Evolutionary conservation across 2,329 filamentous ascomycete species (phyloP), one percentile per base, ranked within the genome.

Genomic region (Neopestalotiopsis sp.): DNA sequence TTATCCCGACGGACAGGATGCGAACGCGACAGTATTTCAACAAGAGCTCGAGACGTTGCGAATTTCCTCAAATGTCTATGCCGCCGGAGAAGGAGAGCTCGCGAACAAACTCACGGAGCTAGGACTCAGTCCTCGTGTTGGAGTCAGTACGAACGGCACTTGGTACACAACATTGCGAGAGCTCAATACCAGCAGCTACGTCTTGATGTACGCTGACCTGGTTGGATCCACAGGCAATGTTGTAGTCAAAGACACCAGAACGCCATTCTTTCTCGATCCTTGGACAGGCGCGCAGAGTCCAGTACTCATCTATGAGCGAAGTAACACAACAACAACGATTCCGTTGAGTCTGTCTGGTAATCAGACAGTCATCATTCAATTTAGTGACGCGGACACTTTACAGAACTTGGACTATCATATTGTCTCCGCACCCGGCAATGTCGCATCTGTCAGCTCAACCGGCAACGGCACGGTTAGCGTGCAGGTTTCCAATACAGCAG

Each of bases 251-350:
- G 28, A 30, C 13, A 60, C 57, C 17, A 38, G 57, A 7, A 38
- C 9, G 3, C 57, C 57, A 17, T 60, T 14, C 28, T 60, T 60
- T 24, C 32, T 60, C 17, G 17, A 60, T 28, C 28, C 57, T 1
- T 60, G 57, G 57, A 60, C 57, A 24, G 57, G 57, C 57, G 57
- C 28, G 9, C 57, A 60, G 9, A 60, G 28, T 32, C 28, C 57
- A 2, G 57, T 60, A 14, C 13, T 30, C 10, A 60, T 38, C 57
- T 60, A 34, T 28, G 32, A 30, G 32, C 57, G 13, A 24, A 60
- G 13, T 3, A 20, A 34, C 32, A 60, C 32, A 6, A 32, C 57
- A 2, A 60, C 57, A 20, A 60, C 57, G 17, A 60, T 60, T 24
- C 32, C 28, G 17, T 24, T 60, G 57, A 60, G 28, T 4, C 57